phyloP scores from a whole-genome alignment of 768 basidiomycete genomes.

The Lentinula edodes region DNA sequence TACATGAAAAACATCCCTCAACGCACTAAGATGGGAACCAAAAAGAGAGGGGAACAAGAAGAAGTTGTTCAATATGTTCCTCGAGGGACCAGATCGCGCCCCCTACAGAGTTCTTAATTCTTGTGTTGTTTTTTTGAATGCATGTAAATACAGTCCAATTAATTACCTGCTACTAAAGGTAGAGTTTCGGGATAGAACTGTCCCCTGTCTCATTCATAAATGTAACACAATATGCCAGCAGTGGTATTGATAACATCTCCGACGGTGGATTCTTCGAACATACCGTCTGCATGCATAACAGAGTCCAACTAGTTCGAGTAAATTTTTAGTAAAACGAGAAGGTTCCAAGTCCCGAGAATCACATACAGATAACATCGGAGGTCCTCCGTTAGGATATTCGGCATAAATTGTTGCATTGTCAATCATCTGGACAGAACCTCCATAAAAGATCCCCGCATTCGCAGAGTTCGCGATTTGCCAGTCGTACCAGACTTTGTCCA shows the following conservation, averaged over 20 bases:
- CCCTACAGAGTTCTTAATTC: background rate
- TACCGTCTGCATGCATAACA: constrained; percentile 20
- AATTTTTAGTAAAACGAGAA: background rate
- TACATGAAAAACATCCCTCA: background rate
- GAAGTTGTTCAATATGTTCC: background rate
- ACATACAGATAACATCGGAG: constrained; percentile 19
- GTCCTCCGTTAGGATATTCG: constrained; percentile 18
- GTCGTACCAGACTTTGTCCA: constrained; percentile 31
- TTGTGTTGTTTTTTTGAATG: background rate
- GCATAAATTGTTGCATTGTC: constrained; percentile 14
- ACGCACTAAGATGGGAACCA: background rate
- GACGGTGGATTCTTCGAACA: constrained; percentile 18
- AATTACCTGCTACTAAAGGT: too few species aligned
- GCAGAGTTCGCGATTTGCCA: constrained; percentile 22
- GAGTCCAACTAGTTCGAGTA: constrained; percentile 16
- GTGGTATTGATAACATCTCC: constrained; percentile 24
- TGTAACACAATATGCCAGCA: constrained; percentile 26
- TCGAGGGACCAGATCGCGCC: background rate
- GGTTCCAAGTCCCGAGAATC: background rate
- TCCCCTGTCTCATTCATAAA: constrained; percentile 22
- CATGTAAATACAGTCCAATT: background rate
- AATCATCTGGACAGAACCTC: constrained; percentile 23
- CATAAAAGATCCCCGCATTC: constrained; percentile 22
- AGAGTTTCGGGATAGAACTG: background rate
- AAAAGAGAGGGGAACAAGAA: background rate